Base-by-base conservation (phyloP, 2,329 filamentous ascomycete genomes). In the Aureobasidium zeae region DNA sequence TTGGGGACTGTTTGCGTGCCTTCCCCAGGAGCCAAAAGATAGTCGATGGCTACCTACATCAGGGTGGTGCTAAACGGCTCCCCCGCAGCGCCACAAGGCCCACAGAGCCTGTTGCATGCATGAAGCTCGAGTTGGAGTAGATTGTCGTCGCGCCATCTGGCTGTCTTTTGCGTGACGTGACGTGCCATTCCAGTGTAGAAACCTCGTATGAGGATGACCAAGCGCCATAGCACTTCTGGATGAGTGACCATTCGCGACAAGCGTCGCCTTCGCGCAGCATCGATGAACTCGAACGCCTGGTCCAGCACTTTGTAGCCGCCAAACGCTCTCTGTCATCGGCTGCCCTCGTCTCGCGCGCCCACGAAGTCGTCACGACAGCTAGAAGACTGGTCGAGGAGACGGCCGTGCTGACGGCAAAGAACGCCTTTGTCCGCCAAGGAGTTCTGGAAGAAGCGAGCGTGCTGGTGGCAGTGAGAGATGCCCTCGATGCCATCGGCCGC, bases 251-350 rank as follows among this genome's bases (percentile, higher is more conserved):
- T 3, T 57, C 64, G 8, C 63, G 64, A 47, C 60, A 63, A 20
- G 52, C 54, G n/a, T 70, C 67, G 6, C 65, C 64, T 19, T 58
- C 59, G 7, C 63, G 61, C 48, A 67, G 64, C 52, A 51, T 55
- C 46, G 56, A 63, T 37, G 61, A 61, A 36, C 75, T 94, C 56
- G 86, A 94, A 54, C 79, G 77, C 17, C 77, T 96, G 31, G 84
- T 95, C 45, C 76, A 79, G 42, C 80, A 94, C 64, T 81, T 95
- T 25, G 77, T 95, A 29, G 81, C 83, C 21, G 84, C 89, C 7
- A 95, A 95, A 61, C 79, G 86, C 32, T 88, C 88, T 1, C 74
- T 96, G 4, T 84, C 83, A 12, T 86, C 86, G 9, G 87, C 93
- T 60, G 77, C 73, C 30, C 48, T 59, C 49, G 86, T 95, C 39